Base-by-base conservation (phyloP, 257 asterid genomes). In the Sherardia arvensis region DNA sequence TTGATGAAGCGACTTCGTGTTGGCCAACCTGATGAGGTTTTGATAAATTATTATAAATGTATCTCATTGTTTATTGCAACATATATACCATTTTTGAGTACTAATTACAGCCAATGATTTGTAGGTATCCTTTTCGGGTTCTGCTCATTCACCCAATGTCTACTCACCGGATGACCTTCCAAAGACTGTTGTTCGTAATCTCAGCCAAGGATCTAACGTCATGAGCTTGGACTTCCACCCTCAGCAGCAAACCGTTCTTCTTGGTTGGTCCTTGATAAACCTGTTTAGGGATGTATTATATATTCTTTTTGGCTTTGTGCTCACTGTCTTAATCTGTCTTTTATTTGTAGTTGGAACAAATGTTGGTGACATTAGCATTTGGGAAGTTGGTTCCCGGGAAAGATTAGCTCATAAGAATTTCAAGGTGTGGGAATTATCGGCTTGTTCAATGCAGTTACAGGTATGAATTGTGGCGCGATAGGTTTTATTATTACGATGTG, bases 221-320 rank as follows among this genome's bases (percentile, higher is more conserved):
- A 89, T 87, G 99, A 89, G 99, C 89, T 79, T 92, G 96, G 97
- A 92, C 75, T 92, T 89, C 77, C 99, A 92, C 78, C 96, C 99
- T 15, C 95, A 80, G 74, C 99, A 87, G 64, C 95, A 89, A 74
- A 92, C 97, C 59, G 85, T 92, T 70, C 99, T 92, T 76, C 80
- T 92, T 77, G 99, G 99, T 92, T 76, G 59, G 56, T 66, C 58
- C 56, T 59, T 58, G 11, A 53, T 49, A 36, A 56, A 61, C 64
- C 38, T 59, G 8, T 53, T 56, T 29, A 43, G 10, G 45, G 47
- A 21, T 38, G 53, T 5, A 61, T 61, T 61, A 1, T n/a, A n/a
- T n/a, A 36, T 7, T 25, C 54, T 54, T 25, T 15, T 45, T 53
- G 9, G 17, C 56, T 28, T 66, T 56, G 61, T 43, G 69, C 51